phyloP scores from a whole-genome alignment of 108 stramenopile species.

The Skeletonema potamos region DNA sequence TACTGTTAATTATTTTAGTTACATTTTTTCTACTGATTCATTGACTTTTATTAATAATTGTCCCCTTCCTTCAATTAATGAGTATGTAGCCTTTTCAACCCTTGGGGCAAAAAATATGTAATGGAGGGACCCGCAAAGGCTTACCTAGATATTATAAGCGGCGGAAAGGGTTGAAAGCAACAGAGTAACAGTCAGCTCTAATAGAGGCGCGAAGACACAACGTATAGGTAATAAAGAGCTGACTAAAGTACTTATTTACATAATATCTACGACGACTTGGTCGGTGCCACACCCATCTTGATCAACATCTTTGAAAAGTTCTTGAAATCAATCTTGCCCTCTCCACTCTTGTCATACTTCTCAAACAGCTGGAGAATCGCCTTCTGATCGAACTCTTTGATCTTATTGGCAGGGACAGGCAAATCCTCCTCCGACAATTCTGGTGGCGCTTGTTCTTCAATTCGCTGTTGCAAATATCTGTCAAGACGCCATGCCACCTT shows the following conservation, averaged over 20 bases:
- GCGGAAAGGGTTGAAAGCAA: no score
- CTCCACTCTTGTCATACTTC: conserved; percentile 88
- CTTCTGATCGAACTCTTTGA: conserved; percentile 73
- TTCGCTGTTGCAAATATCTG: conserved; percentile 78
- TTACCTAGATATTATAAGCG: no score
- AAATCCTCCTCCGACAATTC: conserved; percentile 74
- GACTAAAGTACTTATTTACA: not conserved
- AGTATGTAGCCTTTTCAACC: no score
- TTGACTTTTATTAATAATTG: not conserved
- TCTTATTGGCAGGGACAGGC: conserved; percentile 64
- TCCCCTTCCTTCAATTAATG: not conserved
- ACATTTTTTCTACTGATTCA: not conserved
- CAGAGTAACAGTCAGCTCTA: no score
- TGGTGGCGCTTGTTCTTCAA: conserved; percentile 78
- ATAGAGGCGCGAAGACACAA: no score
- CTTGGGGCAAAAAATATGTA: no score
- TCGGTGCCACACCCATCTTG: conserved; percentile 92
- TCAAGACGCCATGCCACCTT: conserved; percentile 93
- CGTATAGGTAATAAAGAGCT: not conserved
- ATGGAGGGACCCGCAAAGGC: no score
- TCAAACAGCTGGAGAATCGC: conserved; percentile 83
- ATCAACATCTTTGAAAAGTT: conserved; percentile 91
- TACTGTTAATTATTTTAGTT: conserved; percentile 1
- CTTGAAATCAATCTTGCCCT: conserved; percentile 86
- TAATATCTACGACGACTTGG: conserved; percentile 28